These are phyloP conservation scores for Microsporum canis DNA, from an alignment of 2,329 filamentous ascomycete species.

Conservation along the genomic window DNA sequence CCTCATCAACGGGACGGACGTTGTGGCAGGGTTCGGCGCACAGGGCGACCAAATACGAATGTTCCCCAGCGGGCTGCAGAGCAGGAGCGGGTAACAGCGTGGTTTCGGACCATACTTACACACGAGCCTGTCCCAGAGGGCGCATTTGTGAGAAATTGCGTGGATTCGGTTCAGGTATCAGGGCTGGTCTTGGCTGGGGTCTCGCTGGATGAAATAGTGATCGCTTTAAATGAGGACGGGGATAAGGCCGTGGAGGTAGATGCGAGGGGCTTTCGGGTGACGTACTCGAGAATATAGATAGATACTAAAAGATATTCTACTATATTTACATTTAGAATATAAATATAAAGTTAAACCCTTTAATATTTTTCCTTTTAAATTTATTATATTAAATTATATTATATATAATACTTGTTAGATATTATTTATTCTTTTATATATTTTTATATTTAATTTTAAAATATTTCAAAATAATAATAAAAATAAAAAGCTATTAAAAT, in stretches of 20 bases:
- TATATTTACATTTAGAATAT: too few relatives aligned
- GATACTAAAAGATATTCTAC: too few relatives aligned
- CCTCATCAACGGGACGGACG: constrained; percentile 16
- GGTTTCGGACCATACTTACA: background rate
- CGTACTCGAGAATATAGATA: background rate
- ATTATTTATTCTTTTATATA: too few relatives aligned
- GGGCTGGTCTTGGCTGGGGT: background rate
- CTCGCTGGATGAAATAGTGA: background rate
- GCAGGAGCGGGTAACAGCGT: background rate
- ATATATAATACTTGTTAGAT: too few relatives aligned
- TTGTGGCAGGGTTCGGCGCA: constrained; percentile 9
- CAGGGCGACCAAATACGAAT: background rate
- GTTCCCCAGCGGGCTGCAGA: background rate
- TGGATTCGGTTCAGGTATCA: background rate
- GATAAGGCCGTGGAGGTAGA: background rate
- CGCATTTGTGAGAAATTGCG: background rate
- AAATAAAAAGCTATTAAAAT: too few relatives aligned
- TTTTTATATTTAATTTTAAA: too few relatives aligned
- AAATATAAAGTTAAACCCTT: too few relatives aligned
- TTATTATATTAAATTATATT: too few relatives aligned
- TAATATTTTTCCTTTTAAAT: too few relatives aligned
- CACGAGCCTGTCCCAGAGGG: background rate
- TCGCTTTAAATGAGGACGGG: background rate
- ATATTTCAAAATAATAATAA: too few relatives aligned
- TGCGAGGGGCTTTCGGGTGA: background rate